A percentile compares a stretch with the other conserved stretches of the same genome.
Conservation (phyloP, 2,329 filamentous ascomycete species). For the Hymenoscyphus fructigenus region DNA sequence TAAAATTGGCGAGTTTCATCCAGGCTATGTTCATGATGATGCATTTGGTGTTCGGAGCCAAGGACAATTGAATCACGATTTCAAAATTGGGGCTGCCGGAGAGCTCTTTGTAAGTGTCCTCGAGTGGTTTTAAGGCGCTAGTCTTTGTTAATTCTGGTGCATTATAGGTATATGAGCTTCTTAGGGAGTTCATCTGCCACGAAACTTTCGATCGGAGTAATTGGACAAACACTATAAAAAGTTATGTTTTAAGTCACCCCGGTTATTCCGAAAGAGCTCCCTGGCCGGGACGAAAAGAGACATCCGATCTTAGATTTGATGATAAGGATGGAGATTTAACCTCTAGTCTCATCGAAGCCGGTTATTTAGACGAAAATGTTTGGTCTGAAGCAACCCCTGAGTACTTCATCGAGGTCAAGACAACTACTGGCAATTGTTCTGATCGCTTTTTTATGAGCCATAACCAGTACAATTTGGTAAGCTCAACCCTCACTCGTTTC, state of each 20-base stretch:
- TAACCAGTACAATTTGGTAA: slow-evolving; percentile 44
- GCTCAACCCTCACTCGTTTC: slow-evolving; percentile 17
- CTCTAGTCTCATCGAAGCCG: neutral
- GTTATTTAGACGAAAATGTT: neutral
- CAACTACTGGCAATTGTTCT: slow-evolving; percentile 41
- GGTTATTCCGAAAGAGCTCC: neutral
- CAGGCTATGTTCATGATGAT: slow-evolving; percentile 11
- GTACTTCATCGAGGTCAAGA: slow-evolving; percentile 54
- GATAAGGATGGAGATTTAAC: neutral
- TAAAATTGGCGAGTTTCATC: too few relatives aligned
- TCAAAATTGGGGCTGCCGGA: slow-evolving; percentile 33
- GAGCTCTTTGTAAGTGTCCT: slow-evolving; percentile 31
- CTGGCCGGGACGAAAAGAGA: neutral
- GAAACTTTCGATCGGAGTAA: neutral
- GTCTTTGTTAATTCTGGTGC: neutral
- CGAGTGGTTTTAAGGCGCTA: too few relatives aligned
- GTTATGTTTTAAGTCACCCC: neutral
- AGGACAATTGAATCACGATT: slow-evolving; percentile 28
- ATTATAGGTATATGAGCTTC: neutral
- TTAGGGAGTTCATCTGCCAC: neutral
- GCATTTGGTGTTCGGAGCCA: slow-evolving; percentile 22
- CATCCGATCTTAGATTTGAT: neutral
- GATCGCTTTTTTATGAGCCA: slow-evolving; percentile 49
- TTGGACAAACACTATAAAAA: neutral
- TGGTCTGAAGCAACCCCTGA: slow-evolving; percentile 37